A percentile compares a stretch with the other conserved stretches of the same genome.
phyloP scores from a whole-genome alignment of 441 rosid species.

The Kokia cookei region DNA sequence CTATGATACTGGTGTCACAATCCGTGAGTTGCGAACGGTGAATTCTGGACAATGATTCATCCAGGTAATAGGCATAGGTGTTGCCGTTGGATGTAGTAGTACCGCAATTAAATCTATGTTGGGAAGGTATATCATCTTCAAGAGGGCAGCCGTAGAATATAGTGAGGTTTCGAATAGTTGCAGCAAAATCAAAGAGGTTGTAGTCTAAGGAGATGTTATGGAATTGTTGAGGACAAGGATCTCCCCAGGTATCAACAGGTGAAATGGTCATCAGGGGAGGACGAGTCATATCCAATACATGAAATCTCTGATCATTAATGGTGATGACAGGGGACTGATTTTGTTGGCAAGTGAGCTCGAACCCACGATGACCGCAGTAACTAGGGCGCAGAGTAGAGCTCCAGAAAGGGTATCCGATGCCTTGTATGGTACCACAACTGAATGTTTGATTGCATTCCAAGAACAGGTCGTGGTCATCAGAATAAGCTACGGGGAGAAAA shows the following conservation, averaged over 20 bases:
- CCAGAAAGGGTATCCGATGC: conserved; percentile 34
- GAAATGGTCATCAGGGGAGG: conserved; percentile 1
- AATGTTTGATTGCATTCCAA: conserved; percentile 6
- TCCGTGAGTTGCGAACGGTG: neutral
- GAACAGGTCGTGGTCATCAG: conserved; percentile 9
- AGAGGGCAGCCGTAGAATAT: conserved; percentile 5
- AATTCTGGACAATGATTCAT: neutral
- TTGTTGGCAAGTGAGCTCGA: conserved; percentile 20
- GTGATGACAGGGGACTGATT: neutral
- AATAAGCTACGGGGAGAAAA: conserved; percentile 13
- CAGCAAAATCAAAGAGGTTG: neutral
- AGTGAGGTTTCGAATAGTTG: neutral
- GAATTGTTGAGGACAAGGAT: conserved; percentile 8
- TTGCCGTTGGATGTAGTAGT: neutral
- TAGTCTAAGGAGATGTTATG: neutral
- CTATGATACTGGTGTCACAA: neutral
- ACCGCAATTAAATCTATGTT: neutral
- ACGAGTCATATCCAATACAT: neutral
- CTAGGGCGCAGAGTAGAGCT: neutral
- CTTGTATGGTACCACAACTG: conserved; percentile 14
- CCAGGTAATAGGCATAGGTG: neutral
- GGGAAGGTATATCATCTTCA: neutral
- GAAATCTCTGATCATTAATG: neutral
- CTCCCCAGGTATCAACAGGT: neutral
- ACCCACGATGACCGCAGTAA: conserved; percentile 19